Percentiles rank a stretch among this genome's conserved stretches.
Evolutionary conservation across 2,329 filamentous ascomycete species (phyloP).

Genomic region (Akanthomyces uredinophilus): DNA sequence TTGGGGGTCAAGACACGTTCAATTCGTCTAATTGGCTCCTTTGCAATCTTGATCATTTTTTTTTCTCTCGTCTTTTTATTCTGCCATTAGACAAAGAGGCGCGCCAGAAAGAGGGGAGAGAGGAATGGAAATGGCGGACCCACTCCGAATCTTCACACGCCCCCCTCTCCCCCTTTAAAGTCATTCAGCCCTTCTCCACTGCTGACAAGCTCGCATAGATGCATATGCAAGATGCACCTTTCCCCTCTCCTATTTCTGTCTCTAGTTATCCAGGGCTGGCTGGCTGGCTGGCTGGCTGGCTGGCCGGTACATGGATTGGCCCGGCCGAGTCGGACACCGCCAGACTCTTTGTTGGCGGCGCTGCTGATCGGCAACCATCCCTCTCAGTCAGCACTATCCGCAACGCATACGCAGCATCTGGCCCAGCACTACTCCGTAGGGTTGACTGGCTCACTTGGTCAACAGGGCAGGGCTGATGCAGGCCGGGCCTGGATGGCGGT

Average conservation of each 20-base stretch:
- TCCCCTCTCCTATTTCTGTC: background rate
- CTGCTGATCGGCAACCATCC: no score
- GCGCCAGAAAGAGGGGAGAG: no score
- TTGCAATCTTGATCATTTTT: background rate
- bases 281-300: background rate
- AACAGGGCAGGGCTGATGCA: no score
- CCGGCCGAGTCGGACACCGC: background rate
- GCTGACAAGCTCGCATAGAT: constrained; percentile 8
- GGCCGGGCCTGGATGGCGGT: no score
- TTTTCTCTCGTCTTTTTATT: background rate
- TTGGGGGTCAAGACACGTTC: no score
- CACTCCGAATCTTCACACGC: background rate
- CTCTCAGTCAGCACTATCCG: background rate
- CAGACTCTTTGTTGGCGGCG: no score
- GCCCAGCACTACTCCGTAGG: no score
- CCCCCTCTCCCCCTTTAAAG: background rate
- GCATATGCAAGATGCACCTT: constrained; percentile 7
- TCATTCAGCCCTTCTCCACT: background rate
- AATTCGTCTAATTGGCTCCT: background rate
- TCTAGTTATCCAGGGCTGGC: no score
- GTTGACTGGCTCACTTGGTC: no score
- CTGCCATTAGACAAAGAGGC: no score
- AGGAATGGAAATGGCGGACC: background rate
- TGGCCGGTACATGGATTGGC: background rate
- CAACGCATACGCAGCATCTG: background rate